phyloP scores from a whole-genome alignment of 345 rosid genomes.

The Melaleuca alternifolia region DNA sequence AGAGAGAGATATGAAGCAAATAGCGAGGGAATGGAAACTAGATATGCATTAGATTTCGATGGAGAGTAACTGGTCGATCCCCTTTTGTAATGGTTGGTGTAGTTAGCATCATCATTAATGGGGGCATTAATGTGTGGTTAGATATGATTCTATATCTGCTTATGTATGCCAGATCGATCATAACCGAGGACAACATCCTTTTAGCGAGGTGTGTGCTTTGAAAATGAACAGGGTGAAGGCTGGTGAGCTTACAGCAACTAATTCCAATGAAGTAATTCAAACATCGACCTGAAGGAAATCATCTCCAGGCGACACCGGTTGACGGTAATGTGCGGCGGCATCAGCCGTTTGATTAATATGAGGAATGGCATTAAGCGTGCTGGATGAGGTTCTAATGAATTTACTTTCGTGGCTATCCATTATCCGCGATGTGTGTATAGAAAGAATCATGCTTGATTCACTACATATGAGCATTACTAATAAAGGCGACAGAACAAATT shows the following conservation, averaged over 20 bases:
- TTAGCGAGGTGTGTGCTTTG: neutral
- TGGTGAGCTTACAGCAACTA: fast-evolving
- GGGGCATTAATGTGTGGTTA: neutral
- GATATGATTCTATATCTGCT: neutral
- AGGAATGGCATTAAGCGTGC: neutral
- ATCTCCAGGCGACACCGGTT: neutral
- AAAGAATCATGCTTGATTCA: neutral
- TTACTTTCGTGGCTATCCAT: neutral
- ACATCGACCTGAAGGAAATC: neutral
- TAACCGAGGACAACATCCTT: neutral
- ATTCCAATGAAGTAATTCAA: neutral
- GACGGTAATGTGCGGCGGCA: neutral
- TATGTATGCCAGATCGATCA: neutral
- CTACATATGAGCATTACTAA: neutral
- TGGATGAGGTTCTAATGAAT: neutral
- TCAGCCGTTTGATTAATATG: neutral
- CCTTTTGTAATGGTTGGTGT: neutral
- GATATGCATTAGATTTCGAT: neutral
- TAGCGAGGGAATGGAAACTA: neutral
- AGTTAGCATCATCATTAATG: neutral
- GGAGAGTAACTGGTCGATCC: neutral
- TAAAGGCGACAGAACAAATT: neutral
- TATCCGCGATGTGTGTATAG: neutral
- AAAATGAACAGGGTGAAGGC: neutral
- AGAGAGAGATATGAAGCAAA: neutral